A percentile compares a stretch with the other conserved stretches of the same genome.
These are phyloP conservation scores for Aspergillus avenaceus DNA, from an alignment of 495 filamentous ascomycete species.

Conservation along the genomic window DNA sequence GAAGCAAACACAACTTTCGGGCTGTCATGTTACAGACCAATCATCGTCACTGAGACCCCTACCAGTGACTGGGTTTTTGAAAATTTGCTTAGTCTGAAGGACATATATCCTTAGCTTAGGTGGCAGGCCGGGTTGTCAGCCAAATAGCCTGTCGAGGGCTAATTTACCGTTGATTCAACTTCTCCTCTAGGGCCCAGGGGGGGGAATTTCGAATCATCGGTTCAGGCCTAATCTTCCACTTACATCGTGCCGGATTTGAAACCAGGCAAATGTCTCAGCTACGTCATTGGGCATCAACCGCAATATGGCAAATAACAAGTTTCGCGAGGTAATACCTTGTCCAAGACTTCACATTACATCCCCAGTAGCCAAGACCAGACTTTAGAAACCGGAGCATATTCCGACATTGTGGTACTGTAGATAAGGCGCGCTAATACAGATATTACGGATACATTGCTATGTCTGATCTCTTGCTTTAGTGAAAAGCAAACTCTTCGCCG, in stretches of 20 bases:
- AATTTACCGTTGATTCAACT: background rate
- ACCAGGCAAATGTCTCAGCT: slow-evolving; percentile 7
- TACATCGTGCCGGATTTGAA: background rate
- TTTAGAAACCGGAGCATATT: background rate
- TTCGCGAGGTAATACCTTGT: slow-evolving; percentile 7
- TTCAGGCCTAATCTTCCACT: slow-evolving; percentile 1
- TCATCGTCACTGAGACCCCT: too few species aligned
- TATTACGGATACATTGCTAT: background rate
- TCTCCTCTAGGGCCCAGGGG: slow-evolving; percentile 11
- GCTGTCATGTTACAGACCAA: too few species aligned
- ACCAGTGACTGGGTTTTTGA: too few species aligned
- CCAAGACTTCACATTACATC: background rate
- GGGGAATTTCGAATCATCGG: background rate
- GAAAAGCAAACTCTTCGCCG: background rate
- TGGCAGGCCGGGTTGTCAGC: slow-evolving; percentile 2
- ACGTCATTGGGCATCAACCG: slow-evolving; percentile 23
- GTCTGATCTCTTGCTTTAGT: background rate
- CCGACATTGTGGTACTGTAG: background rate
- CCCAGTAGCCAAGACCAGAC: background rate
- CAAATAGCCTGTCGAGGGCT: slow-evolving; percentile 1
- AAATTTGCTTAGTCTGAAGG: too few species aligned
- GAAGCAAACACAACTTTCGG: too few species aligned
- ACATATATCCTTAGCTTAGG: background rate
- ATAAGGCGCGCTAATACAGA: background rate
- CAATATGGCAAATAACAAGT: slow-evolving; percentile 10